Base-by-base conservation (phyloP, 208 protist species). In the Leishmania arabica region DNA sequence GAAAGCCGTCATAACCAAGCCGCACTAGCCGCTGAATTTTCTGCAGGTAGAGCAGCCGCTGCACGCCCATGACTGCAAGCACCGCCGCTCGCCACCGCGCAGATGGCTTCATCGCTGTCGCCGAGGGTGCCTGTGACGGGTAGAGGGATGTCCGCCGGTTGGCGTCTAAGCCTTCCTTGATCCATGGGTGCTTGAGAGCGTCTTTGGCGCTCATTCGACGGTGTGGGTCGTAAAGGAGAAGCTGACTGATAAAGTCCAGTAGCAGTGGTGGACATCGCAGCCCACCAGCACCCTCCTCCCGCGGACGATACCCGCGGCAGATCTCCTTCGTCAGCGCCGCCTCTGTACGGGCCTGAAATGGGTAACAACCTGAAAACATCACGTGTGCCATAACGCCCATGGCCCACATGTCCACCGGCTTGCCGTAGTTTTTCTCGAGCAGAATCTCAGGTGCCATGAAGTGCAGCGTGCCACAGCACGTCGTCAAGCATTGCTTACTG, bases 401-500 rank as follows among this genome's bases (percentile, higher is more conserved):
- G 2, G 95, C 91, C 96, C 96, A 98, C 92, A 98, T 97, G 81
- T 98, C 96, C 15, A 97, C 95, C 15, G 92, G 92, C 60, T 96
- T 96, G 19, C 94, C 95, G 75, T 98, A 98, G 70, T 93, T 93
- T 54, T 81, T 86, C 64, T 97, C 90, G 9, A 88, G 73, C 49
- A 98, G 86, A 37, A 98, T 97, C 79, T 98, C 96, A 1, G 96
- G 96, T 15, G 96, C 95, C 94, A 98, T 97, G 81, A 93, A 98
- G 47, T 89, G 86, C 70, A 92, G 86, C 21, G 96, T 98, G 34
- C 96, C 96, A 70, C 95, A 98, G 71, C 93, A 96, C 31, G 93
- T 91, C 56, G 88, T 93, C 49, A 97, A 83, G 58, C 92, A 95
- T 74, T 96, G 89, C 53, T 97, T 92, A 58, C 89, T 88, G 15